These are phyloP conservation scores for Cicer judaicum DNA, from an alignment of 306 rosid species.

Conservation along the genomic window DNA sequence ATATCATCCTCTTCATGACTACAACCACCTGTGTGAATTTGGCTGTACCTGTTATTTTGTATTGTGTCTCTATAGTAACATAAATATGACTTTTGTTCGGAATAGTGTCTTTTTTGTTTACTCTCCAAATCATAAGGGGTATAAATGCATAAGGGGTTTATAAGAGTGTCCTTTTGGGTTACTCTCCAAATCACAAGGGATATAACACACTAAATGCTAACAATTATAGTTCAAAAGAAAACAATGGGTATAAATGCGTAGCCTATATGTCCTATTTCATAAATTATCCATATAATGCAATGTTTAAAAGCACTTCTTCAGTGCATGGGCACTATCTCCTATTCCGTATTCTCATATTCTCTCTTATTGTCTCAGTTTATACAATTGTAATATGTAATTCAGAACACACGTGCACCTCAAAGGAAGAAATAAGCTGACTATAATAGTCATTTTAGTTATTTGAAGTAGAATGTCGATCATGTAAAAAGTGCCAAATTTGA, in stretches of 20 bases:
- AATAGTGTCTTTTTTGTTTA: too few relatives aligned
- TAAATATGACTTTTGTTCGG: too few relatives aligned
- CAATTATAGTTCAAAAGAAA: neutral
- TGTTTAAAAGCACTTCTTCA: neutral
- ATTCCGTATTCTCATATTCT: too few relatives aligned
- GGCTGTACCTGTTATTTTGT: too few relatives aligned
- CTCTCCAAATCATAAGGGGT: too few relatives aligned
- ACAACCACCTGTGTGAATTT: too few relatives aligned
- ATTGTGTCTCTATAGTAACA: too few relatives aligned
- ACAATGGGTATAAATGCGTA: neutral
- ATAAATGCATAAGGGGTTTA: too few relatives aligned
- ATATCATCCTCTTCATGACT: too few relatives aligned
- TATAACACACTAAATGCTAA: neutral
- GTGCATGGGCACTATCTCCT: too few relatives aligned
- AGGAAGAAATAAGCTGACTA: constrained; percentile 31
- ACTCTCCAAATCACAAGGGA: neutral
- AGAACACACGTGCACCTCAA: neutral
- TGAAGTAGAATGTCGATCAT: constrained; percentile 7
- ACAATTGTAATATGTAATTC: neutral
- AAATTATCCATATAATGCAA: neutral
- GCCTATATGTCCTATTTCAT: neutral
- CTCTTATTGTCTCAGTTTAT: constrained; percentile 1
- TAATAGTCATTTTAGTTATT: neutral
- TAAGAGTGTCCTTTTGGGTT: too few relatives aligned
- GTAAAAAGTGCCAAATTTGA: constrained; percentile 8